Percentiles rank a stretch among this genome's conserved stretches.
Conservation (phyloP, 139 green algal genomes). For the Zygnema circumcarinatum region DNA sequence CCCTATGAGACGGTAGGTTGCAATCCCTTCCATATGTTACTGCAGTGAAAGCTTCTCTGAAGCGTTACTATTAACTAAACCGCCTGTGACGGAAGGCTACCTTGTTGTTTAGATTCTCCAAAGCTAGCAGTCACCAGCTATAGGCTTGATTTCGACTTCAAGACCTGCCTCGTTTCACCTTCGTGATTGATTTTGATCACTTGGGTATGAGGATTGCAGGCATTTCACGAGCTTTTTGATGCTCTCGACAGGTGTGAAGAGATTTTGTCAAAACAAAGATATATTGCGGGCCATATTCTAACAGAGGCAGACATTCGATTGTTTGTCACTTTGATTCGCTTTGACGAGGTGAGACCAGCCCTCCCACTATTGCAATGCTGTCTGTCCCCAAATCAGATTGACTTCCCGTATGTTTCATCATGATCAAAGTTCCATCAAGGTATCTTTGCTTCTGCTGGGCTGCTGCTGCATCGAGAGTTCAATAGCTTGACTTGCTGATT, state of each 20-base stretch:
- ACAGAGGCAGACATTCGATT: conserved; percentile 94
- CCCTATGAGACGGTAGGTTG: conserved; percentile 78
- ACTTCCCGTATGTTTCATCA: background rate
- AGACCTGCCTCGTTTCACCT: no score
- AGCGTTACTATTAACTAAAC: no score
- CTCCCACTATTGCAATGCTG: background rate
- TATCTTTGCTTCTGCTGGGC: conserved; percentile 13
- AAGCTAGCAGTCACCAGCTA: no score
- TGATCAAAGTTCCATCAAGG: background rate
- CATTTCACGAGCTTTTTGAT: conserved; percentile 78
- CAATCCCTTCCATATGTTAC: background rate
- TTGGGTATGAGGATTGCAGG: no score
- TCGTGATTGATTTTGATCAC: no score
- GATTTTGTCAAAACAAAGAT: conserved; percentile 81
- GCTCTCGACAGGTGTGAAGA: conserved; percentile 81
- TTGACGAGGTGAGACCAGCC: conserved; percentile 68
- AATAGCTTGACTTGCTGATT: no score
- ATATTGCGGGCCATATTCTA: conserved; percentile 82
- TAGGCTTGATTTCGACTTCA: no score
- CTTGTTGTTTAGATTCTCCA: no score
- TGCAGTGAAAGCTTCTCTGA: no score
- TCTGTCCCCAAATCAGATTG: background rate
- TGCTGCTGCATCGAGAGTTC: no score
- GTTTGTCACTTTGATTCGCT: conserved; percentile 86
- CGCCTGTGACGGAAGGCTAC: no score